These are phyloP conservation scores for Epichloe sp. DNA, from an alignment of 2,329 filamentous ascomycete species.

Conservation along the genomic window DNA sequence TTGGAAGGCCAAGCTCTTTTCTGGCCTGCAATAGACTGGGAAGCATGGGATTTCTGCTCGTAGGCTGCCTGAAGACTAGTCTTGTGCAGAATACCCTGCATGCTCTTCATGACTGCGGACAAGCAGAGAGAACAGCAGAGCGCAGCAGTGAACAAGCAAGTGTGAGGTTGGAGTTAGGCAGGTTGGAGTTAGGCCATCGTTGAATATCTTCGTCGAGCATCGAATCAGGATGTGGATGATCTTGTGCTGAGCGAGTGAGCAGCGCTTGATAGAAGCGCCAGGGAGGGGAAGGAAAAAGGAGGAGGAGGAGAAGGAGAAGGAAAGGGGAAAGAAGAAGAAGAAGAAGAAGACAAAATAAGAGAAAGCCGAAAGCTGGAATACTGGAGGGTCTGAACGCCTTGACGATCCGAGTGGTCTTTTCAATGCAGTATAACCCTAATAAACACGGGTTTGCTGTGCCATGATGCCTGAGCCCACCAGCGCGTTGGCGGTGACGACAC, in stretches of 20 bases:
- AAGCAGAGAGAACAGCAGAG: not conserved
- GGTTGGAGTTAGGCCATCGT: not conserved
- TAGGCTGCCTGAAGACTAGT: slow-evolving; percentile 37
- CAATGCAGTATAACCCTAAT: too few relatives aligned
- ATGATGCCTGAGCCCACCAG: not conserved
- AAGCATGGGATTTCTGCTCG: slow-evolving; percentile 24
- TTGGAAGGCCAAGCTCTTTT: slow-evolving; percentile 29
- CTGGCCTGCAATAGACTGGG: slow-evolving; percentile 30
- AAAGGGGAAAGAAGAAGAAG: not conserved
- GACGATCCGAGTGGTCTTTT: too few relatives aligned
- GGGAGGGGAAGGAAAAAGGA: not conserved
- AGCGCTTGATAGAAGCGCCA: not conserved
- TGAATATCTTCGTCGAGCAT: not conserved
- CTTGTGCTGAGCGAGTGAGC: not conserved
- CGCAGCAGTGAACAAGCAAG: not conserved
- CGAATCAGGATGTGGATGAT: not conserved
- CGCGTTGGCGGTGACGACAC: not conserved
- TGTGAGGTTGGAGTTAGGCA: not conserved
- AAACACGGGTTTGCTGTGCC: not conserved
- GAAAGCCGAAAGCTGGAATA: not conserved
- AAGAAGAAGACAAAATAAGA: not conserved
- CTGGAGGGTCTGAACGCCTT: too few relatives aligned
- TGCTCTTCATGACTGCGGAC: slow-evolving; percentile 23
- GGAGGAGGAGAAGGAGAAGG: not conserved
- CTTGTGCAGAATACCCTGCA: slow-evolving; percentile 31